Conservation (phyloP, 208 protist species). For the Herpetomonas tarakana region DNA sequence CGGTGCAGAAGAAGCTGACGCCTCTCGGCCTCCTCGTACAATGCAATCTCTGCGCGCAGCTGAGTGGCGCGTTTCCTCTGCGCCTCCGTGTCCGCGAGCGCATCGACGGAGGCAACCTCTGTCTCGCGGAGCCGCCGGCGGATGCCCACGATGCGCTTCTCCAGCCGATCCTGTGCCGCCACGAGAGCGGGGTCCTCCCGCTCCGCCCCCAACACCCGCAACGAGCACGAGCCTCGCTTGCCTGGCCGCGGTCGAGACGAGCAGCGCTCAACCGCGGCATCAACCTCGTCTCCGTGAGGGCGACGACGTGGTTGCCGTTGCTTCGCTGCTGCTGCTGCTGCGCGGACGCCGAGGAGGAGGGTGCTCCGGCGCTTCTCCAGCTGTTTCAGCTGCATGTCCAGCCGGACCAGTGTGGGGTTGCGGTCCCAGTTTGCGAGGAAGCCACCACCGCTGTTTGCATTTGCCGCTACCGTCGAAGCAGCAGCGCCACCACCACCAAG, state of each 20-base stretch:
- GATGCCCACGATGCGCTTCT: not conserved
- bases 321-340: not conserved
- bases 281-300: not conserved
- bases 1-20: not conserved
- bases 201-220: no score
- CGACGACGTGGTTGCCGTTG: no score
- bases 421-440: not conserved
- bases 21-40: not conserved
- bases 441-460: not conserved
- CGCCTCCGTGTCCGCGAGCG: not conserved
- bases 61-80: no score
- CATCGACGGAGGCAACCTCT: not conserved
- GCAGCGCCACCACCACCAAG: no score
- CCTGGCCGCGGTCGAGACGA: not conserved
- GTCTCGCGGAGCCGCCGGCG: not conserved
- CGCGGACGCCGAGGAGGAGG: not conserved
- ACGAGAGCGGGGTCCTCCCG: not conserved
- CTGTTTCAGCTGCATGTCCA: not conserved
- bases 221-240: no score
- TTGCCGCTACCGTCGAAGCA: no score
- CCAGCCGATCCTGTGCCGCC: not conserved
- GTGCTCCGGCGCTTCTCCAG: not conserved
- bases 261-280: not conserved
- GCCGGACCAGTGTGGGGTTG: not conserved
- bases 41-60: not conserved